Conservation (phyloP, 139 green algal species). For the Astrephomene gubernaculifera region DNA sequence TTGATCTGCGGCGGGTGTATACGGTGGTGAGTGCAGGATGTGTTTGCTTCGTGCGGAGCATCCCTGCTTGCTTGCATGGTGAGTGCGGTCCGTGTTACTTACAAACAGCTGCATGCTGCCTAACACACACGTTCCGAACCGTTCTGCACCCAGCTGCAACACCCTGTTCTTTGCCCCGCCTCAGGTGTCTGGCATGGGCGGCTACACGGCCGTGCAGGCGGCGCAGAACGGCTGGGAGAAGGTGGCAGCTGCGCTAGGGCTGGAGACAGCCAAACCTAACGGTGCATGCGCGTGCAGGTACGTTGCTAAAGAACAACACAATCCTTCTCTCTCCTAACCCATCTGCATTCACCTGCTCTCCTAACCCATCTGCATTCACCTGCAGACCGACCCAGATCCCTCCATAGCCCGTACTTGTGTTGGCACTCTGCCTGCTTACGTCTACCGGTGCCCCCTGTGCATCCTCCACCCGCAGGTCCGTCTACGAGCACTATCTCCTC, state of each 20-base stretch:
- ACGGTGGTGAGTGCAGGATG: neutral
- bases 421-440: no score
- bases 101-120: no score
- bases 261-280: neutral
- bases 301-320: no score
- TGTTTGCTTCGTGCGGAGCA: neutral
- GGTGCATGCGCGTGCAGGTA: conserved; percentile 12
- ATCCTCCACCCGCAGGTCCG: neutral
- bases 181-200: conserved; percentile 20
- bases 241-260: neutral
- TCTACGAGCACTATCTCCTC: conserved; percentile 42
- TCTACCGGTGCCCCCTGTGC: no score
- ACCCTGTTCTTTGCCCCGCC: no score
- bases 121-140: no score
- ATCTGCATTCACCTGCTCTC: no score
- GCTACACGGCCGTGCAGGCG: neutral
- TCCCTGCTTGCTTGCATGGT: neutral
- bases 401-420: no score
- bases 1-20: conserved; percentile 33
- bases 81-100: neutral
- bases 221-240: neutral
- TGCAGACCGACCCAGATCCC: no score
- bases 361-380: no score
- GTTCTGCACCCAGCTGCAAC: no score
- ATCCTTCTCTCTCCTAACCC: no score